These are phyloP conservation scores for Crithidia acanthocephali DNA, from an alignment of 208 protist species.

Conservation along the genomic window DNA sequence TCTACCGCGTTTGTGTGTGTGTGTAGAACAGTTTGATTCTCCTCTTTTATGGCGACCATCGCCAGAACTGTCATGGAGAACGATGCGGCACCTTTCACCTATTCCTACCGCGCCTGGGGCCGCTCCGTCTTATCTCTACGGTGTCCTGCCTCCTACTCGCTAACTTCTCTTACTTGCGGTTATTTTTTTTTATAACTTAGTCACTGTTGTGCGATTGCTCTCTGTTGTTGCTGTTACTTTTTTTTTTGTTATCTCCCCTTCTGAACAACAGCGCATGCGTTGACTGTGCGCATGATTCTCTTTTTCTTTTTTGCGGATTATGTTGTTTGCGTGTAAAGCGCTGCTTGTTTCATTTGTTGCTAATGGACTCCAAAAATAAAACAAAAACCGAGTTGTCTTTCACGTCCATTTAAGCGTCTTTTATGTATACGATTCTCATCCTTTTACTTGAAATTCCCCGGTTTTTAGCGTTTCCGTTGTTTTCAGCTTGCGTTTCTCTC, in stretches of 20 bases:
- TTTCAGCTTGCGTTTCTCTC: background rate
- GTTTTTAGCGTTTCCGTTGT: background rate
- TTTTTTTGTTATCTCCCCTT: too few species aligned
- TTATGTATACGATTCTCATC: background rate
- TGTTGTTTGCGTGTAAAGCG: background rate
- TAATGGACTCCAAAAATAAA: background rate
- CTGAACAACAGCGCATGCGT: background rate
- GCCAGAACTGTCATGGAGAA: too few species aligned
- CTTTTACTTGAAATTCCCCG: background rate
- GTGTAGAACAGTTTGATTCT: too few species aligned
- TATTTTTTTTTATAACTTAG: constrained; percentile 27
- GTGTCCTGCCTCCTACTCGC: background rate
- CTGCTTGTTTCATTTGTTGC: background rate
- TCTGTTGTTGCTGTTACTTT: background rate
- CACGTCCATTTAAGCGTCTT: too few species aligned
- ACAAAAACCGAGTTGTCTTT: too few species aligned
- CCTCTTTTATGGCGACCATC: too few species aligned
- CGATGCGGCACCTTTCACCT: too few species aligned
- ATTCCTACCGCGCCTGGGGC: too few species aligned
- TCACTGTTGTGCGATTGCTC: background rate
- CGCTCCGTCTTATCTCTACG: too few species aligned
- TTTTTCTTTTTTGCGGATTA: constrained; percentile 20
- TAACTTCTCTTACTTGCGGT: background rate
- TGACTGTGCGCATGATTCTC: background rate
- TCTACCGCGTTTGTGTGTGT: too few species aligned